Evolutionary conservation across 2,329 filamentous ascomycete genomes (phyloP).

Genomic region (Lasiodiplodia theobromae): DNA sequence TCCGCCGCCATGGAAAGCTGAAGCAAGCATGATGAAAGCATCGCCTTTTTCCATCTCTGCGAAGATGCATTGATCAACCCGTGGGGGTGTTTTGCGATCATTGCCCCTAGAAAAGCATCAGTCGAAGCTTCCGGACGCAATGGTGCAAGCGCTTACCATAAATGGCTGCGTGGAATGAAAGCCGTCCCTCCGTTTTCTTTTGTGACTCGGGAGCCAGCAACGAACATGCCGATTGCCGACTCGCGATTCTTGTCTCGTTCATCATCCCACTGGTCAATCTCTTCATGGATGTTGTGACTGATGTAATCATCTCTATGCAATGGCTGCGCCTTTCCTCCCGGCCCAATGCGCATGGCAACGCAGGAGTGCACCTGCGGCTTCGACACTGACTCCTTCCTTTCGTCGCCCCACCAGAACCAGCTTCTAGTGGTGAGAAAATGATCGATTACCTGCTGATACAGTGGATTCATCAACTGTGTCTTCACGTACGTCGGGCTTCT

Average conservation of each 20-base stretch:
- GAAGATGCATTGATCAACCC: conserved; percentile 13
- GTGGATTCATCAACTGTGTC: conserved; percentile 37
- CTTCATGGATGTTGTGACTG: conserved; percentile 14
- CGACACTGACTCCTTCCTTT: conserved; percentile 38
- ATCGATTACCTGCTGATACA: conserved; percentile 39
- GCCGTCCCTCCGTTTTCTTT: conserved; percentile 22
- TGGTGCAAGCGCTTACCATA: conserved; percentile 21
- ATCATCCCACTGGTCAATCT: conserved; percentile 7
- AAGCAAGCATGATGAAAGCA: conserved; percentile 33
- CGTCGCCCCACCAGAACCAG: conserved; percentile 41
- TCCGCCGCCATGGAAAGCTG: conserved; percentile 32
- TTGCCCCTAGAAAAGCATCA: conserved; percentile 6
- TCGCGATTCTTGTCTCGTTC: conserved; percentile 14
- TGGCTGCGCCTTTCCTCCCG: conserved; percentile 13
- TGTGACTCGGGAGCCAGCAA: conserved; percentile 10
- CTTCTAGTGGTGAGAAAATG: conserved; percentile 39
- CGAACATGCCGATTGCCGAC: conserved; percentile 23
- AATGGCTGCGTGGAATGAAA: conserved; percentile 21
- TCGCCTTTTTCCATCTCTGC: conserved; percentile 33
- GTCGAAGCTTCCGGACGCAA: not conserved
- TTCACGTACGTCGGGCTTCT: conserved; percentile 32
- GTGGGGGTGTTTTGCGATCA: conserved; percentile 3
- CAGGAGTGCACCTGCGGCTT: conserved; percentile 37
- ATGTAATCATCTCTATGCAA: conserved; percentile 28
- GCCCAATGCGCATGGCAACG: conserved; percentile 31